A percentile compares a stretch with the other conserved stretches of the same genome.
phyloP scores from a whole-genome alignment of 2,329 filamentous ascomycete genomes.

The Neurospora sp. region DNA sequence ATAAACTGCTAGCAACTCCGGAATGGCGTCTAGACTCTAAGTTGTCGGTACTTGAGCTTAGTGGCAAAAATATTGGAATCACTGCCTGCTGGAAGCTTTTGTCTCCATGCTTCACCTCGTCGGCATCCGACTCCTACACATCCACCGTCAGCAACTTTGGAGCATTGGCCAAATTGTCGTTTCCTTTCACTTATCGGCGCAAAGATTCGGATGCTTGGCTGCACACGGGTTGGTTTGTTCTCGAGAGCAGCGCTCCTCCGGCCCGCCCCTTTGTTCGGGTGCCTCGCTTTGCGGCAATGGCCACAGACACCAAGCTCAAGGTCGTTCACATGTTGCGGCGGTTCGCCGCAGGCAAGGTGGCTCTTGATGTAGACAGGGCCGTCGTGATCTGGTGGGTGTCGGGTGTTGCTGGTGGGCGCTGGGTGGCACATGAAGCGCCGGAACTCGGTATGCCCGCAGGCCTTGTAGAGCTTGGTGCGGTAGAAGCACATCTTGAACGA shows the following conservation, averaged over 20 bases:
- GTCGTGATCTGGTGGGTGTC: accelerated
- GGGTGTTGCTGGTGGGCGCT: not conserved
- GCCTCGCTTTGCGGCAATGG: not conserved
- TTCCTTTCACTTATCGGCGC: not conserved
- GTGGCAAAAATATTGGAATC: not conserved
- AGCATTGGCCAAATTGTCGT: not conserved
- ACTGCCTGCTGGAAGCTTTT: too few relatives aligned
- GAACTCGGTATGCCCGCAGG: not conserved
- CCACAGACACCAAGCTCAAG: not conserved
- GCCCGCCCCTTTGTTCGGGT: not conserved
- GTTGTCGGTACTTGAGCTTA: not conserved
- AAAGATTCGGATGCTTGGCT: too few relatives aligned
- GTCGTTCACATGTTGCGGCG: not conserved
- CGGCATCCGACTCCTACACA: not conserved
- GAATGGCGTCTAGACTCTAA: too few relatives aligned
- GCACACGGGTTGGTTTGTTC: not conserved
- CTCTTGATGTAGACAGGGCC: not conserved
- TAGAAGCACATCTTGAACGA: not conserved
- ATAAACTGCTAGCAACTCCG: not conserved
- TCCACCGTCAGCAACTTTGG: not conserved
- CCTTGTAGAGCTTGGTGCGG: not conserved
- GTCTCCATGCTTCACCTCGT: not conserved
- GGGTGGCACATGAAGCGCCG: not conserved
- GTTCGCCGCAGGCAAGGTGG: not conserved
- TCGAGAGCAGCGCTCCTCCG: not conserved